Percentiles rank a stretch among this genome's conserved stretches.
phyloP scores from a whole-genome alignment of 163 green algal species.

The Coccomyxa subellipsoidea region DNA sequence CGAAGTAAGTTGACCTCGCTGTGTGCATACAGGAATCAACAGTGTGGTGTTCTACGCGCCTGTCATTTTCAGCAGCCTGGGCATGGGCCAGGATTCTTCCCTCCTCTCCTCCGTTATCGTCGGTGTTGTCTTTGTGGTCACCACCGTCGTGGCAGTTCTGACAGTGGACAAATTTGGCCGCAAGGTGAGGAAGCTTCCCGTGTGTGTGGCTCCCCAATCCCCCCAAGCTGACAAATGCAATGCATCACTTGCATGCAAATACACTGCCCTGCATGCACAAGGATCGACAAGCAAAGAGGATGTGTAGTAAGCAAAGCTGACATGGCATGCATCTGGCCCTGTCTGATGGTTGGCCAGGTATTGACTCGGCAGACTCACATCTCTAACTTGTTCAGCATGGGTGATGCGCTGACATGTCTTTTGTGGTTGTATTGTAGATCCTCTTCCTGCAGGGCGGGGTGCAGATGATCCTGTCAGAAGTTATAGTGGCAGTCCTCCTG shows the following conservation, averaged over 20 bases:
- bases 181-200: not conserved
- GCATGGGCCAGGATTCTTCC: constrained; percentile 32
- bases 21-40: constrained; percentile 47
- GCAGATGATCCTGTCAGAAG: constrained; percentile 59
- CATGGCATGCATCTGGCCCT: no score
- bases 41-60: constrained; percentile 74
- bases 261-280: no score
- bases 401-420: no score
- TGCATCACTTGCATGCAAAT: no score
- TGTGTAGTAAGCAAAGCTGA: no score
- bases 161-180: constrained; percentile 57
- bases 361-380: no score
- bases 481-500: constrained; percentile 46
- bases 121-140: constrained; percentile 58
- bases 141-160: constrained; percentile 61
- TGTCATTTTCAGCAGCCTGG: constrained; percentile 62
- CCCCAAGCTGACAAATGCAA: no score
- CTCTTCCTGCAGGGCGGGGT: constrained; percentile 24
- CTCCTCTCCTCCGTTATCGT: constrained; percentile 64
- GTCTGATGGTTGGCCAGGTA: no score
- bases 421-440: no score
- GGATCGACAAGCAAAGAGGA: no score
- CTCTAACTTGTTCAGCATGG: no score
- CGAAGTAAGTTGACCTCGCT: not conserved
- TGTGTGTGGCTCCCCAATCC: no score